Evolutionary conservation across 176 grass and related monocot species (phyloP), one percentile per base, ranked within the genome.

Genomic region (Zizania latifolia): DNA sequence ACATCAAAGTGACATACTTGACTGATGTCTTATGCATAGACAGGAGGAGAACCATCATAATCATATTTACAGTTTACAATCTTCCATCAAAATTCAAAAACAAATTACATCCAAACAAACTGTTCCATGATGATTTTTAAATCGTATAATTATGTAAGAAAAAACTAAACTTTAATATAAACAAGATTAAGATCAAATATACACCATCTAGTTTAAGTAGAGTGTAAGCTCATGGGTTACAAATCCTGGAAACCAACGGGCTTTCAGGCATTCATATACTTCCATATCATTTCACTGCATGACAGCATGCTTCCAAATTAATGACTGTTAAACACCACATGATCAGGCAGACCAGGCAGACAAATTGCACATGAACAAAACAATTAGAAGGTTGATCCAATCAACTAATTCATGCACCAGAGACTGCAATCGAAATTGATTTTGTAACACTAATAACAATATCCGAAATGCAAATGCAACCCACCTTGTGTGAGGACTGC

Each of bases 401-500:
- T 64, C 13, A 46, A n/a, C n/a, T n/a, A n/a, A 58, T 3, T 2
- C 11, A 85, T 17, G 40, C n/a, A 62, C 62, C 30, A 58, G 21
- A 59, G n/a, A 10, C 57, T 31, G 39, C 59, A 65, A 54, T 34
- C 4, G 33, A 63, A 11, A 83, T 60, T 44, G 36, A 64, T 60
- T 58, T 14, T 12, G 13, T 6, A 16, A n/a, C n/a, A n/a, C n/a
- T n/a, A n/a, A 30, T 32, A 69, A 74, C 19, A 31, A 56, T 63
- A 8, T 23, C 9, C 22, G 3, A 50, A 64, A 74, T 12, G 6
- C 2, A 65, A 24, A 3, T 12, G 10, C 0, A 13, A 63, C 78
- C 10, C 67, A 86, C 96, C 96, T 99, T 94, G 92, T 5, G 96
- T 87, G 77, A 99, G 84, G 67, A 99, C 96, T 16, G 92, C 96